Percentiles rank a stretch among this genome's conserved stretches.
phyloP scores from a whole-genome alignment of 225 moss, liverwort and hornwort species.

The Pseudisothecium myosuroides region DNA sequence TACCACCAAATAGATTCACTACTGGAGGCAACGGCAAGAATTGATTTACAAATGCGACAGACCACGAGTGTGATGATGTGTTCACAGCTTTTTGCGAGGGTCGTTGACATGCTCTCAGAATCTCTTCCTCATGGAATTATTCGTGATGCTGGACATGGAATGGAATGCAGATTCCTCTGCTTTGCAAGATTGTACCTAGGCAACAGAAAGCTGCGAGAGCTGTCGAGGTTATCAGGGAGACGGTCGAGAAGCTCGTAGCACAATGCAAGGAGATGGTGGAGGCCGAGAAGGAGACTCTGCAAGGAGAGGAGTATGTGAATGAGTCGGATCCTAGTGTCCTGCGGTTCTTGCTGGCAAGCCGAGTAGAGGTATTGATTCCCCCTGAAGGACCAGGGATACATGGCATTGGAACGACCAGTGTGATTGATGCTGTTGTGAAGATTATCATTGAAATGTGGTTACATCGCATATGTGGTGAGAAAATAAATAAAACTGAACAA shows the following conservation, averaged over 20 bases:
- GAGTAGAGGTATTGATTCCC: slow-evolving; percentile 55
- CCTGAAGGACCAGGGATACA: not conserved
- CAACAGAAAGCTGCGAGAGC: slow-evolving; percentile 92
- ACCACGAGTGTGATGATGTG: not conserved
- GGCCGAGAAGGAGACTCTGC: slow-evolving; percentile 79
- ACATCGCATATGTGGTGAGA: not conserved
- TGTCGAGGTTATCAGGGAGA: slow-evolving; percentile 64
- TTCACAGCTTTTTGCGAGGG: not conserved
- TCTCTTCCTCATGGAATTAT: not conserved
- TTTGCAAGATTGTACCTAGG: slow-evolving; percentile 88
- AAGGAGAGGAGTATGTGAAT: slow-evolving; percentile 97
- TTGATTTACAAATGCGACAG: not conserved
- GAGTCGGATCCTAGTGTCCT: slow-evolving; percentile 95
- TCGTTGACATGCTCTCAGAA: not conserved
- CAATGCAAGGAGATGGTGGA: slow-evolving; percentile 89
- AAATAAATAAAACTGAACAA: not conserved
- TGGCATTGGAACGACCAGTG: not conserved
- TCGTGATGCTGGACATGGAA: not conserved
- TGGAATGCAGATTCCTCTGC: slow-evolving; percentile 57
- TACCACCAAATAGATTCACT: not conserved
- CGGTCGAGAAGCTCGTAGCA: slow-evolving; percentile 70
- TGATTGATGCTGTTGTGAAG: not conserved
- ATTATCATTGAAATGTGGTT: not conserved
- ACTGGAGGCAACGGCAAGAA: not conserved
- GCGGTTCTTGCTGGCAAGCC: slow-evolving; percentile 92